Evolutionary conservation across 129 eudicot species (phyloP), one percentile per base, ranked within the genome.

Genomic region (Rutidosis leptorrhynchoides): DNA sequence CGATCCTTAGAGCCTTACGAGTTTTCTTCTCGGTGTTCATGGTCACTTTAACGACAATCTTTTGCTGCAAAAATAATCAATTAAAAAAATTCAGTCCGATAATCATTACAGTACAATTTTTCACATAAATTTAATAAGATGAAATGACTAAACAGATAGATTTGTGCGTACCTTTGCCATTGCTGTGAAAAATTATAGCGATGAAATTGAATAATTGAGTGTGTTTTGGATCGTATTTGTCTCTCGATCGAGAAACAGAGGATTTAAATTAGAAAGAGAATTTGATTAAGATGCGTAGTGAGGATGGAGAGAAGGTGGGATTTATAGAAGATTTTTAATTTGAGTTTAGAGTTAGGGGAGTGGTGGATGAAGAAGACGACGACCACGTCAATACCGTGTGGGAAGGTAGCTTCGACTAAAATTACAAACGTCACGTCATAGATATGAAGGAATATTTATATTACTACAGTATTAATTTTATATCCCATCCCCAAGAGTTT

Each of bases 1-100:
- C 81, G 43, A 77, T 77, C 63, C 35, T 58, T 42, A 65, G 15
- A 16, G 81, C 77, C 32, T 77, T 77, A 4, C 68, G 81, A 21
- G 9, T 2, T 55, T 69, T 69, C 69, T 77, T 71, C 1, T 77
- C 67, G 21, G 19, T 20, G 56, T 16, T 20, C 73, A 64, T 64
- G 4, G 28, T 56, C 33, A 64, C 81, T 64, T 55, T 70, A 58
- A 77, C 70, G n/a, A 77, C 77, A 49, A 77, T 72, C 81, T 77
- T 77, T 77, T 77, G 81, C 81, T 77, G 68, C 58, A 77, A 46
- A 45, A 55, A 9, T 16, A 23, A 33, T 29, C 24, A 30, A 16
- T 5, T 29, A 30, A 15, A 29, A 14, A 28, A 57, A 57, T 5
- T 57, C 7, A 57, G 62, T 16, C 35, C 16, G 45, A 37, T 11